Evolutionary conservation across 2,329 filamentous ascomycete genomes (phyloP), one percentile per base, ranked within the genome.

Genomic region (Alternaria gansuensis): DNA sequence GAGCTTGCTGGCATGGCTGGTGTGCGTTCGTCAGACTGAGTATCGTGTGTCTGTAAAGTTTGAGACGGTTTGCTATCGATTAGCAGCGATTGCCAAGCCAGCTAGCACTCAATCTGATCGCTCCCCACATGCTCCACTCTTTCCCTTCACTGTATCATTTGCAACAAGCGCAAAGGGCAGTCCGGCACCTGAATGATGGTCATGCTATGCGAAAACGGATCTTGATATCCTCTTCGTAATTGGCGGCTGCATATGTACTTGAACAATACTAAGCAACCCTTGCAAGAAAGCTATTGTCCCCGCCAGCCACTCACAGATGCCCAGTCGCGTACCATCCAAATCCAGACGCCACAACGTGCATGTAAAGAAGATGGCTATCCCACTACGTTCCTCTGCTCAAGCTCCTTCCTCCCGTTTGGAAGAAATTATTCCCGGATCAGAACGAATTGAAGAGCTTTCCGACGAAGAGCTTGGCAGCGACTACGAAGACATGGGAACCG

Each of bases 381-480:
- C 72, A 10, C 44, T 66, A 23, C 63, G 69, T 23, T 43, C 60
- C 29, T 65, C 68, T 14, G 59, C 59, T 14, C 64, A 68, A 29
- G 49, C 60, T 4, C 65, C 71, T 31, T 70, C 70, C 4, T 60
- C 69, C 17, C 66, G 70, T 23, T 51, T 75, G 4, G 66, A 74
- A 50, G 74, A 75, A 51, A 69, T 72, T 37, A 48, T 70, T 17
- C 59, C 66, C 54, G 52, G 52, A 28, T 62, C 66, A 43, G 50
- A 67, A 39, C 71, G 75, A n/a, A 64, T 77, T 43, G 64, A 77
- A 69, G 75, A 77, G 54, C 66, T 78, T 37, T 75, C 75, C n/a
- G 73, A 75, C 60, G 51, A 55, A 29, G 56, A 45, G 66, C 70
- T 40, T 65, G 72, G 36, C 52, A 68, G 65, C 51, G 74, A 74